phyloP scores from a whole-genome alignment of 176 grass and related monocot genomes.

The Phoenix roebelenii region DNA sequence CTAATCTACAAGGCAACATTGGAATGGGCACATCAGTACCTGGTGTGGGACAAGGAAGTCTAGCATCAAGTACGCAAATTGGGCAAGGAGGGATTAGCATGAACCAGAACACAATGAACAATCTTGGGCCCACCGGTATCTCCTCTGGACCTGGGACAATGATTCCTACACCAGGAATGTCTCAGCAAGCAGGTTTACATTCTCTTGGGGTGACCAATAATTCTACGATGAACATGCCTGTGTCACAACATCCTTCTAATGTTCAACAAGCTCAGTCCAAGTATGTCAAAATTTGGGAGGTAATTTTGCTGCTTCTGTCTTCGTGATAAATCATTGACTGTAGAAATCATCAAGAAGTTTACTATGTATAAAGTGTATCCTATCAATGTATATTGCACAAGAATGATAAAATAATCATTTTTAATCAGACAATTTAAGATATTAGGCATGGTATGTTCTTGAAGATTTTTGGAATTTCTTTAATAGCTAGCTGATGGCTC shows the following conservation, averaged over 20 bases:
- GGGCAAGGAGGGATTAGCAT: slow-evolving; percentile 61
- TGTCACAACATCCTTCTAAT: slow-evolving; percentile 42
- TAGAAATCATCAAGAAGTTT: no score
- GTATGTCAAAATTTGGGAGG: slow-evolving; percentile 99
- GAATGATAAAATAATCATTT: no score
- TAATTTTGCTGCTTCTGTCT: slow-evolving; percentile 15
- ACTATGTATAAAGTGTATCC: no score
- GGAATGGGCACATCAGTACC: slow-evolving; percentile 47
- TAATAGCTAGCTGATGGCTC: no score
- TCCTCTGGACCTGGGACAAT: slow-evolving; percentile 55
- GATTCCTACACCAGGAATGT: slow-evolving; percentile 85
- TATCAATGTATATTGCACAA: no score
- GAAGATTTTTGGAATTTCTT: no score
- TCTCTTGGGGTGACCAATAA: slow-evolving; percentile 54
- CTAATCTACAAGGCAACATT: slow-evolving; percentile 53
- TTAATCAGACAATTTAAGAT: no score
- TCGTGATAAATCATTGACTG: background rate
- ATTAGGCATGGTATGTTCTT: no score
- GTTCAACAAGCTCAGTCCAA: slow-evolving; percentile 63
- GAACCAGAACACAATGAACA: slow-evolving; percentile 60
- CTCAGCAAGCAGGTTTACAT: slow-evolving; percentile 62
- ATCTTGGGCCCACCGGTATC: slow-evolving; percentile 42
- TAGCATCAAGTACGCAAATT: slow-evolving; percentile 53
- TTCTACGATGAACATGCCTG: slow-evolving; percentile 70
- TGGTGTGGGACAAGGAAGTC: slow-evolving; percentile 51